phyloP scores from a whole-genome alignment of 768 basidiomycete species.

The Coprinopsis sp. region DNA sequence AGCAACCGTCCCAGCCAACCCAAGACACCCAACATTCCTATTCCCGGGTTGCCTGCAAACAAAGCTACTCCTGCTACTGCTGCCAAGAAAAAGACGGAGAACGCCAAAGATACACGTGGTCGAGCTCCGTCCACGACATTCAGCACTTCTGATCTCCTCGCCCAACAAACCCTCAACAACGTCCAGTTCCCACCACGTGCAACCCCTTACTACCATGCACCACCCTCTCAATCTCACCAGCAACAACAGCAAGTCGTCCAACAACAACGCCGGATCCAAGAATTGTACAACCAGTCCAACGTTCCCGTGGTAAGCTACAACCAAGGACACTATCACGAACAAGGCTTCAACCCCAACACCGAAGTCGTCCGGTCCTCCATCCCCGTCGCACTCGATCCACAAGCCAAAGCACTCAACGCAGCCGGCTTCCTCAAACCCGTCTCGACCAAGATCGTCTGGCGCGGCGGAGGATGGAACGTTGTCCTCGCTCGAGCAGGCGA shows the following conservation, averaged over 20 bases:
- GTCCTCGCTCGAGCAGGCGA: slow-evolving; percentile 70
- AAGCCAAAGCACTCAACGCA: slow-evolving; percentile 5
- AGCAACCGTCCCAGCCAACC: slow-evolving; percentile 16
- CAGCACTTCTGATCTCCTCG: slow-evolving; percentile 25
- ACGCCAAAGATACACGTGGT: slow-evolving; percentile 25
- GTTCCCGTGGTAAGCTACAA: slow-evolving; percentile 13
- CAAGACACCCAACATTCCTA: slow-evolving; percentile 36
- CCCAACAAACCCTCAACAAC: slow-evolving; percentile 21
- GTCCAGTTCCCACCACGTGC: slow-evolving; percentile 16
- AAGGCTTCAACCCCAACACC: slow-evolving; percentile 31
- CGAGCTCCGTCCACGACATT: slow-evolving; percentile 25
- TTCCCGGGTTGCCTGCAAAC: slow-evolving; percentile 26
- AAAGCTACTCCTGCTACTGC: too few species aligned
- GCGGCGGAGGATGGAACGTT: slow-evolving; percentile 58
- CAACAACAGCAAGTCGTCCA: slow-evolving; percentile 27
- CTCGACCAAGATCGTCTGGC: slow-evolving; percentile 58
- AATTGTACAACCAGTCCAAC: slow-evolving; percentile 32
- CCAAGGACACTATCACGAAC: neutral
- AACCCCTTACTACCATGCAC: slow-evolving; percentile 10
- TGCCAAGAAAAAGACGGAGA: slow-evolving; percentile 14
- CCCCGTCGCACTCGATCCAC: slow-evolving; percentile 42
- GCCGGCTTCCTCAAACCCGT: slow-evolving; percentile 26
- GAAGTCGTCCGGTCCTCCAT: slow-evolving; percentile 60
- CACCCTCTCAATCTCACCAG: too few species aligned
- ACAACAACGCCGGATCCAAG: slow-evolving; percentile 39